Conservation (phyloP, 192 early-diverging fungal species). For the Allomyces macrogynus region DNA sequence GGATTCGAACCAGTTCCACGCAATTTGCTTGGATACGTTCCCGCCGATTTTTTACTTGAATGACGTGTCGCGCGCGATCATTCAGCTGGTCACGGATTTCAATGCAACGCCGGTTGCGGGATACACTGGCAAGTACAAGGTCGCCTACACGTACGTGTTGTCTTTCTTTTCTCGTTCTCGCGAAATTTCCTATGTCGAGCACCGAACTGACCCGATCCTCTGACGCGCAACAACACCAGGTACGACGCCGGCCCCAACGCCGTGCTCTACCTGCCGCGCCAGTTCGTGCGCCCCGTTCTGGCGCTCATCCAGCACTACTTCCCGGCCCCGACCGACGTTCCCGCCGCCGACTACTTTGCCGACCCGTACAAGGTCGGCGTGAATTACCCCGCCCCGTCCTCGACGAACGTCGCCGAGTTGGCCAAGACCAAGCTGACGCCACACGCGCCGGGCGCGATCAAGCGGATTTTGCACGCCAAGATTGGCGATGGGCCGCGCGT, state of each 20-base stretch:
- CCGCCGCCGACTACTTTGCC: constrained; percentile 26
- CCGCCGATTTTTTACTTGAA: constrained; percentile 97
- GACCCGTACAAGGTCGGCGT: constrained; percentile 16
- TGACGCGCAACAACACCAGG: no score
- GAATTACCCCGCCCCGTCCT: background rate
- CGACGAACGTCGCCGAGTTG: background rate
- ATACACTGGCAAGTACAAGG: constrained; percentile 33
- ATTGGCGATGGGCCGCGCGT: constrained; percentile 87
- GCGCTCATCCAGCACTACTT: constrained; percentile 69
- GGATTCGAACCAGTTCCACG: constrained; percentile 99
- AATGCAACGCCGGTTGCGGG: constrained; percentile 24
- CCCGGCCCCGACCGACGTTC: constrained; percentile 28
- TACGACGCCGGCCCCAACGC: constrained; percentile 93
- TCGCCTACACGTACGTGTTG: constrained; percentile 71
- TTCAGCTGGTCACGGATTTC: constrained; percentile 64
- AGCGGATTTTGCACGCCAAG: constrained; percentile 72
- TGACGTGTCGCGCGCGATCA: constrained; percentile 77
- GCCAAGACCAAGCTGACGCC: constrained; percentile 3
- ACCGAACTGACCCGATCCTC: no score
- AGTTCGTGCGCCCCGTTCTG: constrained; percentile 69
- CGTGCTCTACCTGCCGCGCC: constrained; percentile 69
- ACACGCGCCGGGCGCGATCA: constrained; percentile 42
- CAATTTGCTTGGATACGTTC: constrained; percentile 92
- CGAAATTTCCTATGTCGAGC: no score
- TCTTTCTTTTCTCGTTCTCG: no score